These are phyloP conservation scores for Wolfiporia cocos DNA, from an alignment of 1,284 basidiomycete species.

Conservation along the genomic window DNA sequence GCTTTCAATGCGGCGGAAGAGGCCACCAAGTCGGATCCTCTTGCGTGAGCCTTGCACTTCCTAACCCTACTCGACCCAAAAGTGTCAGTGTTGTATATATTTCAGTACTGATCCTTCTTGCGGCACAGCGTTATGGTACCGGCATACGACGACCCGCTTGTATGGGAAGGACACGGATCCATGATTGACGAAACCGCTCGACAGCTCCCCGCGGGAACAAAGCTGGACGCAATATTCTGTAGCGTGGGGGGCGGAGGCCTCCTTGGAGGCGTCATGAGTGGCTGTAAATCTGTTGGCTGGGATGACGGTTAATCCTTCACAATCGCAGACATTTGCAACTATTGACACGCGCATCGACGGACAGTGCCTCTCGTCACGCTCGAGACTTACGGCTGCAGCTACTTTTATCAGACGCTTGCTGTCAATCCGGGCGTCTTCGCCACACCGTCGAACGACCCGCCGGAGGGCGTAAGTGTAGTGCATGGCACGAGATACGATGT, in stretches of 20 bases:
- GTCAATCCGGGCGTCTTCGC: constrained; percentile 42
- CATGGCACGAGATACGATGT: constrained; percentile 36
- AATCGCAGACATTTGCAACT: neutral
- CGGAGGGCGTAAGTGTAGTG: constrained; percentile 28
- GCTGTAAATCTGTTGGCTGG: constrained; percentile 58
- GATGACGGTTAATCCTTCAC: constrained; percentile 40
- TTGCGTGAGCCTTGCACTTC: constrained; percentile 40
- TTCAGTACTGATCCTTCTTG: no score
- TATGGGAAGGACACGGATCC: constrained; percentile 72
- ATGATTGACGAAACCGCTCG: constrained; percentile 56
- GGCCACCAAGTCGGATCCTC: constrained; percentile 28
- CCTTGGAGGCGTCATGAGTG: constrained; percentile 59
- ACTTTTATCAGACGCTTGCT: constrained; percentile 66
- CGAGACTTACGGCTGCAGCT: constrained; percentile 69
- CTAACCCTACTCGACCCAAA: neutral
- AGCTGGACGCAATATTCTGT: constrained; percentile 69
- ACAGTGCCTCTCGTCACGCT: constrained; percentile 58
- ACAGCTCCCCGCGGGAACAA: constrained; percentile 37
- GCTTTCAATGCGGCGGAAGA: constrained; percentile 43
- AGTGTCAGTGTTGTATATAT: neutral
- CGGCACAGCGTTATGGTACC: constrained; percentile 56
- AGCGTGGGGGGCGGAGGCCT: constrained; percentile 72
- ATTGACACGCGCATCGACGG: neutral
- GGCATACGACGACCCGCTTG: constrained; percentile 57
- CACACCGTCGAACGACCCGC: constrained; percentile 6